Percentiles rank a stretch among this genome's conserved stretches.
These are phyloP conservation scores for Coniosporium tulheliwenetii DNA, from an alignment of 2,329 filamentous ascomycete species.

Conservation along the genomic window DNA sequence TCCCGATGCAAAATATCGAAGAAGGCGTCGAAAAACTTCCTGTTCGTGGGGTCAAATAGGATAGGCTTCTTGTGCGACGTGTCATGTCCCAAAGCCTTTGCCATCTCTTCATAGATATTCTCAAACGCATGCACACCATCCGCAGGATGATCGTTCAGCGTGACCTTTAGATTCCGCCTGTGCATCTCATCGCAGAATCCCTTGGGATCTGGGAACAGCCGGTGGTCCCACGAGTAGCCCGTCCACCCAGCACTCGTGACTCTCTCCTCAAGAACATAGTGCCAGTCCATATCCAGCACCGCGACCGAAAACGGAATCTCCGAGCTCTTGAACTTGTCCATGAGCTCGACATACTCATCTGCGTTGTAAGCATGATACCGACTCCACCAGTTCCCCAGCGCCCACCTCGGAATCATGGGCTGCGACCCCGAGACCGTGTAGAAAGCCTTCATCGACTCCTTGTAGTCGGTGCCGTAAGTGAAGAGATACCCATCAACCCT, in stretches of 20 bases:
- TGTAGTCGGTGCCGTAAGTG: slow-evolving; percentile 41
- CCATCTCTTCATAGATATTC: slow-evolving; percentile 39
- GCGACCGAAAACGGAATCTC: slow-evolving; percentile 42
- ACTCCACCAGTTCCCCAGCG: slow-evolving; percentile 51
- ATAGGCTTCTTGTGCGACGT: slow-evolving; percentile 34
- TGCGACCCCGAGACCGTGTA: slow-evolving; percentile 41
- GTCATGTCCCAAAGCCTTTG: slow-evolving; percentile 35
- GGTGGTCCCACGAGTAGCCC: slow-evolving; percentile 46
- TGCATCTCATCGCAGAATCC: slow-evolving; percentile 37
- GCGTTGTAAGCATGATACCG: slow-evolving; percentile 43
- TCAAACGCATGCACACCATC: slow-evolving; percentile 41
- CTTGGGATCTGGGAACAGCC: slow-evolving; percentile 40
- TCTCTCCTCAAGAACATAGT: slow-evolving; percentile 34
- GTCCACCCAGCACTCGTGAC: slow-evolving; percentile 39
- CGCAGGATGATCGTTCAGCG: slow-evolving; percentile 48
- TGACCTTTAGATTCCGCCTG: slow-evolving; percentile 34
- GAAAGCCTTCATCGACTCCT: slow-evolving; percentile 35
- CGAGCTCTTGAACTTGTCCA: slow-evolving; percentile 37
- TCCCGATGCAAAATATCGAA: slow-evolving; percentile 40
- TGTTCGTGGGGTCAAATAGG: slow-evolving; percentile 38
- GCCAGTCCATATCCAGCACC: slow-evolving; percentile 54
- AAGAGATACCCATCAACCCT: slow-evolving; percentile 46
- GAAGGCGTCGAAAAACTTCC: slow-evolving; percentile 41
- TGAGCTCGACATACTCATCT: slow-evolving; percentile 39
- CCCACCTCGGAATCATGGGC: slow-evolving; percentile 40